These are phyloP conservation scores for Pichia pseudocactophila DNA, from an alignment of 805 yeast genomes.

Conservation along the genomic window DNA sequence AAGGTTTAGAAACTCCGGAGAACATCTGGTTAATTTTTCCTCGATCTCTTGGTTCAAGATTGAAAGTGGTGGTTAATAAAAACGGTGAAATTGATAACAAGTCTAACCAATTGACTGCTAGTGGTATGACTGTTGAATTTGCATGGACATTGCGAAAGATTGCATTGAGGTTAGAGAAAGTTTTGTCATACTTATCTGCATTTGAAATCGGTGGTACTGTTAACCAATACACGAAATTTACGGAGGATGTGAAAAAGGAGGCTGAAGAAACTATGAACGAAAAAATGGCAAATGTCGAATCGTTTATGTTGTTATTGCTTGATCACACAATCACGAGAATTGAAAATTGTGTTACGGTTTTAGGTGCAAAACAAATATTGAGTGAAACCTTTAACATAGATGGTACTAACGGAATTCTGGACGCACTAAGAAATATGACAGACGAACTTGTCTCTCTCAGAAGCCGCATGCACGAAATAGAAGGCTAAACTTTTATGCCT, in stretches of 20 bases:
- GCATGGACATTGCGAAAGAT: constrained; percentile 39
- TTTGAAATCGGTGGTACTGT: constrained; percentile 29
- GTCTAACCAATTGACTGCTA: constrained; percentile 19
- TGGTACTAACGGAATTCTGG: constrained; percentile 4
- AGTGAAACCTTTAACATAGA: background rate
- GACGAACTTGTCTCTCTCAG: too few species aligned
- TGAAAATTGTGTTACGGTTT: constrained; percentile 46
- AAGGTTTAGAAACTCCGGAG: constrained; percentile 93
- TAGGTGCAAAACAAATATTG: constrained; percentile 29
- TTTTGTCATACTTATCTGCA: constrained; percentile 39
- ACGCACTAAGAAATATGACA: constrained; percentile 6
- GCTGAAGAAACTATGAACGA: constrained; percentile 12
- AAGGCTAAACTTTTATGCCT: too few species aligned
- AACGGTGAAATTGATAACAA: constrained; percentile 27
- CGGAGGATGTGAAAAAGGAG: constrained; percentile 14
- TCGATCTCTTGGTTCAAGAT: constrained; percentile 48
- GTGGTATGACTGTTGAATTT: constrained; percentile 24
- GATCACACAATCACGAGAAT: constrained; percentile 63
- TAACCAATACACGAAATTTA: constrained; percentile 4
- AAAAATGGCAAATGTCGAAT: constrained; percentile 17
- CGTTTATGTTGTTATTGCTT: constrained; percentile 45
- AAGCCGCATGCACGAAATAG: too few species aligned
- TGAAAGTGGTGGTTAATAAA: constrained; percentile 29
- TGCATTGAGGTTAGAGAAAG: constrained; percentile 48
- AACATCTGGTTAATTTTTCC: constrained; percentile 75